Evolutionary conservation across 169 alveolate species (phyloP).

Genomic region (Cyclospora cayetanensis): DNA sequence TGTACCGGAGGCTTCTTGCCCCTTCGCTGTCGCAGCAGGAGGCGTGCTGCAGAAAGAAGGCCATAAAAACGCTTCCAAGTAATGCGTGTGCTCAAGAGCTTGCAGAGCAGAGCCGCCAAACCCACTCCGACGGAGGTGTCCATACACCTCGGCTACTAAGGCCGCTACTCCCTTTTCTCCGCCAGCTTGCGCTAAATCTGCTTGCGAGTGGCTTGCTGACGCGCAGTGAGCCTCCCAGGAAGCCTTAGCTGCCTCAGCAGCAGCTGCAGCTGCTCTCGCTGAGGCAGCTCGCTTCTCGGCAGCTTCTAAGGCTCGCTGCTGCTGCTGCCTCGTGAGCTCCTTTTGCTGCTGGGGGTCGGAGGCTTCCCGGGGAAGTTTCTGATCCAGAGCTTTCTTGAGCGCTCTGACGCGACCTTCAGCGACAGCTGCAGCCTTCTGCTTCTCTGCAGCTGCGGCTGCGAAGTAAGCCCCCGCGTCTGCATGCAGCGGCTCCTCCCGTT

Average conservation of each 20-base stretch:
- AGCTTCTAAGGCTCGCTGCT: not conserved
- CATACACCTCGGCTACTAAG: not conserved
- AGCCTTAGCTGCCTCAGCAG: conserved; percentile 4
- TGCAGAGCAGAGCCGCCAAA: not conserved
- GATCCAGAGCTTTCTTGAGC: not conserved
- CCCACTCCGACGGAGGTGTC: not conserved
- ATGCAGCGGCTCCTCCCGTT: not conserved
- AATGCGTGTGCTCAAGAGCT: not conserved
- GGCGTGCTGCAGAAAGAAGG: not conserved
- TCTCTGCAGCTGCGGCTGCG: not conserved
- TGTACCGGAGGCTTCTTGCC: not conserved
- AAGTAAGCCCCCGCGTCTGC: not conserved
- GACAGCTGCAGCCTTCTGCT: not conserved
- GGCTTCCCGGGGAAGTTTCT: not conserved
- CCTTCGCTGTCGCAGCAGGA: not conserved
- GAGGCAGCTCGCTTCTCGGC: conserved; percentile 8
- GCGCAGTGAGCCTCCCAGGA: not conserved
- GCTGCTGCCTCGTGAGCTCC: not conserved
- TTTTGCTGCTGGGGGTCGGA: conserved; percentile 40
- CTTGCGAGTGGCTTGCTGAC: not conserved
- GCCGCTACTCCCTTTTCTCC: conserved; percentile 5
- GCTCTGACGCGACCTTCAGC: not conserved
- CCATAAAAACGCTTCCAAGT: not conserved
- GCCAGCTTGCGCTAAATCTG: not conserved
- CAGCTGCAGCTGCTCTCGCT: conserved; percentile 19